Conservation (phyloP, 1,284 basidiomycete species). For the Naganishia liquefaciens region DNA sequence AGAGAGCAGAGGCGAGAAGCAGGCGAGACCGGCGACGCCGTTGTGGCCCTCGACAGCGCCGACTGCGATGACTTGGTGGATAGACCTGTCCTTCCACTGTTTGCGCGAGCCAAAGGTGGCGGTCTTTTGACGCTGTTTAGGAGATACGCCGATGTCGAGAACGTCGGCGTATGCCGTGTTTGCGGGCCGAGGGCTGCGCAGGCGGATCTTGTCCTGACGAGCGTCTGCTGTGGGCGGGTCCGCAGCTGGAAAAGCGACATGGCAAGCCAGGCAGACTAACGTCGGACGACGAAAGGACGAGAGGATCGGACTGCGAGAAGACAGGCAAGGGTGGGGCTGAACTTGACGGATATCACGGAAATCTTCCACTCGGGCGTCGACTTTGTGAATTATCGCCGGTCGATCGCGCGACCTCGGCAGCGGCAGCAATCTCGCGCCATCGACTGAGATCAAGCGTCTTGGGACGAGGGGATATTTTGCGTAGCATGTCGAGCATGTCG, state of each 20-base stretch:
- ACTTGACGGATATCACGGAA: too few relatives aligned
- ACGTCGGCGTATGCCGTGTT: not conserved
- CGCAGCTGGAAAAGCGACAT: constrained; percentile 24
- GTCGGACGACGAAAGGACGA: too few relatives aligned
- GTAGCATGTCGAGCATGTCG: too few relatives aligned
- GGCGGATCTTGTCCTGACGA: not conserved
- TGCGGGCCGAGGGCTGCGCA: not conserved
- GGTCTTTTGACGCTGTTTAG: constrained; percentile 12
- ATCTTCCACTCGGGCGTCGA: too few relatives aligned
- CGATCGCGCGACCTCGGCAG: too few relatives aligned
- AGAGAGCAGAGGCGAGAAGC: not conserved
- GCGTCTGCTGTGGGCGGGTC: not conserved
- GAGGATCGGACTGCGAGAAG: too few relatives aligned
- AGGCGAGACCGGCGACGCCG: constrained; percentile 12
- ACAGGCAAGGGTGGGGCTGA: too few relatives aligned
- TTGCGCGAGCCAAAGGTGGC: not conserved
- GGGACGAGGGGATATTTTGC: too few relatives aligned
- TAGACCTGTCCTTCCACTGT: not conserved
- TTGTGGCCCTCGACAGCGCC: constrained; percentile 2
- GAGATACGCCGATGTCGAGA: constrained; percentile 8
- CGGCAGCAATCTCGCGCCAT: too few relatives aligned
- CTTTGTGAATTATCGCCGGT: too few relatives aligned
- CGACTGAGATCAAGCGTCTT: too few relatives aligned
- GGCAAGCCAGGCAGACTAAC: too few relatives aligned
- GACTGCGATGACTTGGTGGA: constrained; percentile 3